Conservation (phyloP, 495 filamentous ascomycete species). For the Hyphodiscus hymeniophilus region DNA sequence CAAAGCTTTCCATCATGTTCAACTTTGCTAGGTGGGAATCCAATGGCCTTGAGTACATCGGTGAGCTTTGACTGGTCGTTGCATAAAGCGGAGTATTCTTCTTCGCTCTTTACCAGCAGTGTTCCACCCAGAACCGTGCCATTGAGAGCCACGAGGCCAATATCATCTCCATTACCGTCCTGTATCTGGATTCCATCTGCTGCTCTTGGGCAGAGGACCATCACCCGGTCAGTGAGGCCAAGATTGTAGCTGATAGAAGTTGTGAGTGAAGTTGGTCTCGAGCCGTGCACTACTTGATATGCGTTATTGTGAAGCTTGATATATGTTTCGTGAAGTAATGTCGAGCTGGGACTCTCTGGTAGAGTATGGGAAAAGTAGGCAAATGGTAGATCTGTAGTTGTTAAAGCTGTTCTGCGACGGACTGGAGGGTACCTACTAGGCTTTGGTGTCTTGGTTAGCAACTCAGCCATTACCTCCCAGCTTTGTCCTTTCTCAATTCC, state of each 20-base stretch:
- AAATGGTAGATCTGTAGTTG: conserved; percentile 37
- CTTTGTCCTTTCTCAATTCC: conserved; percentile 21
- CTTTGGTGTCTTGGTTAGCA: conserved; percentile 16
- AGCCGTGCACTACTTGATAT: conserved; percentile 19
- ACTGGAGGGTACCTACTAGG: conserved; percentile 1
- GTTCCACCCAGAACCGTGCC: conserved; percentile 77
- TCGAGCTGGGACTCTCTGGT: conserved; percentile 30
- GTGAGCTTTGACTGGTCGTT: conserved; percentile 40
- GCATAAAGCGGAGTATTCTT: conserved; percentile 59
- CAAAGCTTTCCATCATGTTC: background rate
- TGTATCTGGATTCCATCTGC: conserved; percentile 33
- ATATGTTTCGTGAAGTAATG: conserved; percentile 39
- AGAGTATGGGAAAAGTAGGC: conserved; percentile 40
- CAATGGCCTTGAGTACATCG: conserved; percentile 51
- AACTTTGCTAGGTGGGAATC: conserved; percentile 36
- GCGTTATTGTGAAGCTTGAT: conserved; percentile 47
- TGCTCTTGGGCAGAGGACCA: conserved; percentile 61
- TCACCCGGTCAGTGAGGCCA: conserved; percentile 58
- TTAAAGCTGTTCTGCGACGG: background rate
- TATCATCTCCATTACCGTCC: conserved; percentile 10
- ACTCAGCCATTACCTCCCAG: conserved; percentile 50
- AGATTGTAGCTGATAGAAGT: conserved; percentile 70
- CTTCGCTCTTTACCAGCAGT: conserved; percentile 66
- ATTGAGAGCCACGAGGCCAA: conserved; percentile 59
- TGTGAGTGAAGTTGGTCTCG: background rate